A percentile compares a stretch with the other conserved stretches of the same genome.
Evolutionary conservation across 768 basidiomycete species (phyloP).

Genomic region (Candolleomyces aberdarensis): DNA sequence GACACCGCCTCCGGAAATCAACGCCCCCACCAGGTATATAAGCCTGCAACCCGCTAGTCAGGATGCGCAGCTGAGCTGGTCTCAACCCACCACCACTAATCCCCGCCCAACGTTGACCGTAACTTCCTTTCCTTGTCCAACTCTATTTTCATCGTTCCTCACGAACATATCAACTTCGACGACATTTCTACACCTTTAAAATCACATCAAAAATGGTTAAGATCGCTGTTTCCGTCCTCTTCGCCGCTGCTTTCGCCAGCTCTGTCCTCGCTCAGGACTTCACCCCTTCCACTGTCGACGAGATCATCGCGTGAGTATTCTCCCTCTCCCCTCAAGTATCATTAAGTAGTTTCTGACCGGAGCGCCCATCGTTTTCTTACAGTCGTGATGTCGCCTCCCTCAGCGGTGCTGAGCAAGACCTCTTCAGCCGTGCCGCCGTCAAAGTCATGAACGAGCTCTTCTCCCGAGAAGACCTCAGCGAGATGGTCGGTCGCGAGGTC

Average conservation of each 20-base stretch:
- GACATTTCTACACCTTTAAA: neutral
- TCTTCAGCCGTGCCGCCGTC: conserved; percentile 9
- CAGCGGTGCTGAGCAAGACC: neutral
- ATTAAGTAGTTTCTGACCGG: neutral
- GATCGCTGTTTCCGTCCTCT: neutral
- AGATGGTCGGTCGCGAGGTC: conserved; percentile 6
- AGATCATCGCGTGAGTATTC: conserved; percentile 1
- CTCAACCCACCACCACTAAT: conserved; percentile 3
- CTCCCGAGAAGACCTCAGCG: conserved; percentile 5
- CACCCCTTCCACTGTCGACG: neutral
- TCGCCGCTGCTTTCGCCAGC: conserved; percentile 6
- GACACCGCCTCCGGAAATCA: neutral
- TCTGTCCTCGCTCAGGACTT: neutral
- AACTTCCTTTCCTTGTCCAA: neutral
- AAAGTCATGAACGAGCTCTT: conserved; percentile 9
- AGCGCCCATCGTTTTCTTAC: neutral
- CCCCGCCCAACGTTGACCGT: conserved; percentile 4
- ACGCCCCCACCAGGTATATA: conserved; percentile 3
- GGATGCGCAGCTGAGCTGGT: conserved; percentile 9
- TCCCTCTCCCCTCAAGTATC: neutral
- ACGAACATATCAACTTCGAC: neutral
- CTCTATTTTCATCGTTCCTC: neutral
- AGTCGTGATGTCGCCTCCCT: conserved; percentile 5
- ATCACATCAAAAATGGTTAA: conserved; percentile 3
- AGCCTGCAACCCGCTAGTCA: neutral